Evolutionary conservation across 2,329 filamentous ascomycete genomes (phyloP), one percentile per base, ranked within the genome.

Genomic region (Paraphoma sp.): DNA sequence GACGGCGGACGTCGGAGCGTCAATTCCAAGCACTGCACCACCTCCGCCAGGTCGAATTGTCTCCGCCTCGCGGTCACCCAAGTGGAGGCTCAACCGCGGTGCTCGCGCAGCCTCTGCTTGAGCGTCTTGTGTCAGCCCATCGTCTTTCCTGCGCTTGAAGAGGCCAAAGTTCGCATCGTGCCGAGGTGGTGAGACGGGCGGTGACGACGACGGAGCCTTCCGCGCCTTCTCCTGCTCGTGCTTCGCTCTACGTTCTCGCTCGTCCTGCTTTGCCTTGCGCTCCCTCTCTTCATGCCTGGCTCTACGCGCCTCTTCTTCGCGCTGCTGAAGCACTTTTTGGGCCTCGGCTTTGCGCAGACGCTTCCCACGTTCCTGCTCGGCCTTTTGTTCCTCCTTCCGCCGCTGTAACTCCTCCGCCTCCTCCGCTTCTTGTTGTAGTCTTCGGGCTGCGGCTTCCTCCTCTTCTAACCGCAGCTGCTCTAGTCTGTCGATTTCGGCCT

Each of bases 1-100:
- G 56, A 90, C 89, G 12, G 91, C 91, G 51, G 92, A 93, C 9
- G 89, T 82, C 1, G 93, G 93, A 18, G 91, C 91, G 79, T 96
- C 92, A 43, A 83, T 88, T 49, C 84, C 83, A 23, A 85, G 81
- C 2, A 85, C 78, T 33, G 78, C 73, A 12, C 79, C 80, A 44
- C 80, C 79, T 5, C 80, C 80, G 16, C 79, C 79, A n/a, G 76
- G 73, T 53, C 69, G 73, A 55, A 81, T 81, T 1, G 70, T 73
- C 12, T 73, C 68, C 47, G 67, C 53, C 38, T 71, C 67, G 6
- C 62, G 63, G 28, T 62, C 63, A 2, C 60, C 65, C 1, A 55
- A 29, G 18, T 38, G 59, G 33, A 67, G 59, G 53, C 64, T 73
- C 14, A 66, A 52, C 45, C 68, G 67, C n/a, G 65, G 68, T 6